Percentiles rank a stretch among this genome's conserved stretches.
These are phyloP conservation scores for Colletotrichum graminicola DNA, from an alignment of 2,329 filamentous ascomycete species.

Conservation along the genomic window DNA sequence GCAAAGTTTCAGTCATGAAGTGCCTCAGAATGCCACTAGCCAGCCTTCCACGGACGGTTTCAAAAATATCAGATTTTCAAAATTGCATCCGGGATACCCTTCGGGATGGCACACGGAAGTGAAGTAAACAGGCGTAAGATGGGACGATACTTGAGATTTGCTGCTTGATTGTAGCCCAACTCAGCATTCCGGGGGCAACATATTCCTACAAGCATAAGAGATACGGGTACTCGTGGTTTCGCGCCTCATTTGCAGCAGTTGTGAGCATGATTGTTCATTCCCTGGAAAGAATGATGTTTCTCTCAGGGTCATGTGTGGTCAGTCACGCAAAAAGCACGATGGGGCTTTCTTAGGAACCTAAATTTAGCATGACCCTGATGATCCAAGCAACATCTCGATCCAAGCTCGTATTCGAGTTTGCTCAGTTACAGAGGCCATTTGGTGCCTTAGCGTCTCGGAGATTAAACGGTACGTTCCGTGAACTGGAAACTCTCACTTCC, in stretches of 20 bases:
- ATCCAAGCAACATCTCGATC: background rate
- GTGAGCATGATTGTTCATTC: too few species aligned
- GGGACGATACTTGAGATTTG: background rate
- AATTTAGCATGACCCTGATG: background rate
- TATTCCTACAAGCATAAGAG: background rate
- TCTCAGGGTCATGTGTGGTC: background rate
- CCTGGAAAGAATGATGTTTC: background rate
- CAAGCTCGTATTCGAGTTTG: background rate
- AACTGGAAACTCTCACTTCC: too few species aligned
- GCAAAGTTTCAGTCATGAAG: slow-evolving; percentile 15
- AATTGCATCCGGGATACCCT: slow-evolving; percentile 1
- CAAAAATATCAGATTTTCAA: slow-evolving; percentile 9
- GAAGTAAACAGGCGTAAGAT: slow-evolving; percentile 1
- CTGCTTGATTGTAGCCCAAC: background rate
- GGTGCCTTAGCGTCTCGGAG: background rate
- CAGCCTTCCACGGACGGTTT: slow-evolving; percentile 22
- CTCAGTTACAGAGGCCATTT: background rate
- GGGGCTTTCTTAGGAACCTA: background rate
- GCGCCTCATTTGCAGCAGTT: background rate
- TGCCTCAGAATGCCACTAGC: slow-evolving; percentile 21
- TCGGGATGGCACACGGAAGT: slow-evolving; percentile 22
- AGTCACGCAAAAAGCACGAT: background rate
- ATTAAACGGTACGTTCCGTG: background rate
- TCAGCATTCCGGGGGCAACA: background rate
- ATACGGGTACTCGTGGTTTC: background rate